Conservation (phyloP, 331 rosid species). For the Rosa hybrid region DNA sequence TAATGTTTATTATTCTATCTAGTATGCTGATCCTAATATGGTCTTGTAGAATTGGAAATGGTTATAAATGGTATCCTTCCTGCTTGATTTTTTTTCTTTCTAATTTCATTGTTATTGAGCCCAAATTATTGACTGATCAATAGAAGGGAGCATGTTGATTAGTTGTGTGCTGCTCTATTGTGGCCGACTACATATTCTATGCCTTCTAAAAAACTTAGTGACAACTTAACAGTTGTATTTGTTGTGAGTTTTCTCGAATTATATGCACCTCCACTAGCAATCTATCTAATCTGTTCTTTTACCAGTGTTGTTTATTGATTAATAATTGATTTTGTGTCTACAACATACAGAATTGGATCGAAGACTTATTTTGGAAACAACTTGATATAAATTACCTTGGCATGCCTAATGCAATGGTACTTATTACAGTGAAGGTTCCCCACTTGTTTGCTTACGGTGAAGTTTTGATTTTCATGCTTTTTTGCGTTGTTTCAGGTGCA, state of each 20-base stretch:
- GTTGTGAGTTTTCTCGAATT: background rate
- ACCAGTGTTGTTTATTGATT: slow-evolving; percentile 18
- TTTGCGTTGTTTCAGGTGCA: slow-evolving; percentile 64
- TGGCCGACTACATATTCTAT: background rate
- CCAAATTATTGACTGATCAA: background rate
- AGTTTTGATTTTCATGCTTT: slow-evolving; percentile 24
- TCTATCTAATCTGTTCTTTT: background rate
- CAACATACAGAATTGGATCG: slow-evolving; percentile 95
- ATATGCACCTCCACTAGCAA: background rate
- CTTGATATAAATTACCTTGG: slow-evolving; percentile 86
- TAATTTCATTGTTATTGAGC: background rate
- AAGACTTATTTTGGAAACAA: slow-evolving; percentile 95
- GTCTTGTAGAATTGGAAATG: too few species aligned
- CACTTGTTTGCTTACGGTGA: slow-evolving; percentile 8
- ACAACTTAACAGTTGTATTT: background rate
- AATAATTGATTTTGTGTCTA: slow-evolving; percentile 24
- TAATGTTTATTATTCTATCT: too few species aligned
- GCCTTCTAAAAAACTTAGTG: background rate
- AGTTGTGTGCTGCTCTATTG: background rate
- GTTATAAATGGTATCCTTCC: slow-evolving; percentile 4
- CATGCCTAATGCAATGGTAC: slow-evolving; percentile 95
- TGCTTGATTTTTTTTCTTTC: background rate
- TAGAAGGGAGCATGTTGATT: background rate
- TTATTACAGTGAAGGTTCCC: slow-evolving; percentile 27
- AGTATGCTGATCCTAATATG: too few species aligned